Base-by-base conservation (phyloP, 495 filamentous ascomycete species). In the Aspergillus coremiiformis region DNA sequence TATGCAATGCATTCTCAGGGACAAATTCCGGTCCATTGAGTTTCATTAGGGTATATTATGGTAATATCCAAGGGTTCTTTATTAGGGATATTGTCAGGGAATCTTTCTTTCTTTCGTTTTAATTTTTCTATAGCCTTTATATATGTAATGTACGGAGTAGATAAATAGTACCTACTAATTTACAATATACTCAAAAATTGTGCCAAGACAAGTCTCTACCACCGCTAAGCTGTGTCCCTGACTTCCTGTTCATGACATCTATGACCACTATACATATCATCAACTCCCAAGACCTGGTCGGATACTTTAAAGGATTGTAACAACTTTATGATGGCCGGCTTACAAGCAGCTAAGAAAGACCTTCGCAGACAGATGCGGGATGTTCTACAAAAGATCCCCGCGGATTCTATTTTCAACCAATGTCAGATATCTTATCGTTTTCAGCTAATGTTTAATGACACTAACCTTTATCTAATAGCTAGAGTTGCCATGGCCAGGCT, bases 291-390 rank as follows among this genome's bases (percentile, higher is more conserved):
- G 14, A 21, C 4, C 15, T 6, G 1, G 17, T 12, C 14, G 22
- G 4, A 20, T 44, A 39, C 42, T 22, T 14, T 26, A 20, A 49
- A 20, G 19, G 35, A 14, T 22, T 17, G 23, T n/a, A 39, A 49
- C 7, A 27, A 27, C 24, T n/a, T n/a, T n/a, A 65, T 53, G 52
- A 79, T 77, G 75, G 72, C 79, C 2, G 64, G 69, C 42, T 64
- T 87, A 21, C 75, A 77, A 53, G 68, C 73, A 33, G 83, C 84
- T 22, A 95, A 95, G 71, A 83, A 83, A 58, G 84, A 88, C 50
- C 70, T 93, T 48, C 80, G 89, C 39, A 73, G 77, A 41, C 67
- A 74, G 39, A 86, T 93, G 73, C 87, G 84, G 54, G 74, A 78
- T 33, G 74, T 71, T 11, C 75, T 92, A 10, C 72, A 77, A 19